Evolutionary conservation across 2,329 filamentous ascomycete species (phyloP).

Genomic region (Epichloe aotearoae): DNA sequence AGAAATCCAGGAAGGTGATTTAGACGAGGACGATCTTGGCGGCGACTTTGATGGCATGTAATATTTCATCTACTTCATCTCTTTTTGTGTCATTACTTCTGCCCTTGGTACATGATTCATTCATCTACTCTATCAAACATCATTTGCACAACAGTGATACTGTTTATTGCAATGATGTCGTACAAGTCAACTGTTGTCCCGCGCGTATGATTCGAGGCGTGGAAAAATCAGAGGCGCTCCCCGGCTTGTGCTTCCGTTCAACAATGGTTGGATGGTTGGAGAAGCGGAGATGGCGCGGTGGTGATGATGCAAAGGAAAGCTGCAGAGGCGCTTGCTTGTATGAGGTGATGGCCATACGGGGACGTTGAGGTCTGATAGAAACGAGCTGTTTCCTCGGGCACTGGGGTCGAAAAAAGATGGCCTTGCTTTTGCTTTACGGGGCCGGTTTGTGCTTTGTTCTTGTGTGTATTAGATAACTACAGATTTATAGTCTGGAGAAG

Average conservation of each 20-base stretch:
- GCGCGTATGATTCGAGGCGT: background rate
- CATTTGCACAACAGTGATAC: background rate
- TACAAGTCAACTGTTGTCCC: background rate
- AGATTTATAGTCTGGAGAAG: background rate
- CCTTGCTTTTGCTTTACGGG: slow-evolving; percentile 3
- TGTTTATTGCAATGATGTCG: background rate
- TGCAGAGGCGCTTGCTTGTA: background rate
- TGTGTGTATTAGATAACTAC: slow-evolving; percentile 17
- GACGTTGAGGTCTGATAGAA: background rate
- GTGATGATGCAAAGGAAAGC: background rate
- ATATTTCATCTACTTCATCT: slow-evolving; percentile 13
- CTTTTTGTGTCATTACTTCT: slow-evolving; percentile 8
- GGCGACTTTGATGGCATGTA: slow-evolving; percentile 96
- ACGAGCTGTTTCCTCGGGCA: background rate
- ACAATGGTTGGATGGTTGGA: background rate
- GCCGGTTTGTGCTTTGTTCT: slow-evolving; percentile 3
- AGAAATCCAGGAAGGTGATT: slow-evolving; percentile 94
- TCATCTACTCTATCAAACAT: background rate
- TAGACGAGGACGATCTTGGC: slow-evolving; percentile 91
- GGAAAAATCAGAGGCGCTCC: background rate
- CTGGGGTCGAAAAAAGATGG: background rate
- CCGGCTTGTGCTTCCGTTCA: background rate
- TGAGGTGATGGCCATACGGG: background rate
- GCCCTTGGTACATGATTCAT: background rate
- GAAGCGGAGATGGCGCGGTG: background rate